Evolutionary conservation across 2,329 filamentous ascomycete genomes (phyloP).

Genomic region (Scedosporium dehoogii): DNA sequence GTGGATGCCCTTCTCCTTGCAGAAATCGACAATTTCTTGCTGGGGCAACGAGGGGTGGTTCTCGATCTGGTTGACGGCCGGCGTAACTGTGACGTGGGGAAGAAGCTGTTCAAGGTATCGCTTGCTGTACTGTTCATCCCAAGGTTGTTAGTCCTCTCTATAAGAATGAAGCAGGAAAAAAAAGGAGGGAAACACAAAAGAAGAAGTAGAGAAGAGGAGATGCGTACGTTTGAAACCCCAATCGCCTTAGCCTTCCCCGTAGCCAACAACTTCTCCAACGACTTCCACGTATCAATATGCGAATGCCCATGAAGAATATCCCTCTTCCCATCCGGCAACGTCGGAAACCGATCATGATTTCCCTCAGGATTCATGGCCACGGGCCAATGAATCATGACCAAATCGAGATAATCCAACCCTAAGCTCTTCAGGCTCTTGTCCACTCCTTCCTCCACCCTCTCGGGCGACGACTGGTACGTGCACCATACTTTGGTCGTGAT

Average conservation of each 20-base stretch:
- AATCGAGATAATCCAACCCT: constrained; percentile 71
- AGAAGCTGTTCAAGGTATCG: constrained; percentile 47
- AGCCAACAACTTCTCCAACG: constrained; percentile 56
- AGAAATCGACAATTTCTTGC: constrained; percentile 61
- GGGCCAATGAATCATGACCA: constrained; percentile 78
- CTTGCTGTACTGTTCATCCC: constrained; percentile 35
- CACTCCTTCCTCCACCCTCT: constrained; percentile 55
- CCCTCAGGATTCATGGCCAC: constrained; percentile 70
- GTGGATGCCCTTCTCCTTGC: constrained; percentile 57
- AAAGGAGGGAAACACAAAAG: background rate
- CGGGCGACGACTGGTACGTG: constrained; percentile 52
- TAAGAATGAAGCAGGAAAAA: background rate
- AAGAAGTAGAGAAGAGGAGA: background rate
- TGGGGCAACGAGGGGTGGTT: constrained; percentile 64
- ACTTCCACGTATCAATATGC: constrained; percentile 69
- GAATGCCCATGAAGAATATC: constrained; percentile 61
- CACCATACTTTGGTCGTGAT: constrained; percentile 81
- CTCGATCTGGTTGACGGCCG: constrained; percentile 64
- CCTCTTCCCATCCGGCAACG: constrained; percentile 59
- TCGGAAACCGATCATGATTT: constrained; percentile 67
- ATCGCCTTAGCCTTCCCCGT: constrained; percentile 47
- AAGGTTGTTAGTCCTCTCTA: background rate
- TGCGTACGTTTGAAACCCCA: constrained; percentile 44
- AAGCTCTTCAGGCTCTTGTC: constrained; percentile 64
- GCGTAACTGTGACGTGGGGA: constrained; percentile 39